These are phyloP conservation scores for Botrytis elliptica DNA, from an alignment of 2,329 filamentous ascomycete genomes.

Conservation along the genomic window DNA sequence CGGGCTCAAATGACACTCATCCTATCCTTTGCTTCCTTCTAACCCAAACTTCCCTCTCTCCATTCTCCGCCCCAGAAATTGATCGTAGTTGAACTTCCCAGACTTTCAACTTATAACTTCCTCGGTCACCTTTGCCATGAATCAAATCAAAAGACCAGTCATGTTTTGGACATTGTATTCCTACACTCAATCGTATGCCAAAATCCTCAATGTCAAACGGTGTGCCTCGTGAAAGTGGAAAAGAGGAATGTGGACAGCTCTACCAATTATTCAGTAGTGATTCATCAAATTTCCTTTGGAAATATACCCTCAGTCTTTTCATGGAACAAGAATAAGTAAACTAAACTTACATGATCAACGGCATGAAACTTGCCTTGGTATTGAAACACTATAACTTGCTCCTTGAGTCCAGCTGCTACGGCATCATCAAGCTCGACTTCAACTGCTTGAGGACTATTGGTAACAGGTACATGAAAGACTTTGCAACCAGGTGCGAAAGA, in stretches of 20 bases:
- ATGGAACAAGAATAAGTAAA: conserved; percentile 6
- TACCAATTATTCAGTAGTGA: conserved; percentile 34
- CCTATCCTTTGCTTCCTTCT: conserved; percentile 31
- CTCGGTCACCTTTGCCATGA: conserved; percentile 60
- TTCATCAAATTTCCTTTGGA: not conserved
- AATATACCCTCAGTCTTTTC: too few species aligned
- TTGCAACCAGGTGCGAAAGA: conserved; percentile 56
- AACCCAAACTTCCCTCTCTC: conserved; percentile 28
- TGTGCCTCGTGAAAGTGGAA: conserved; percentile 60
- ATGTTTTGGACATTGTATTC: conserved; percentile 66
- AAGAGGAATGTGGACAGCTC: conserved; percentile 68
- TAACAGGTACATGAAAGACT: conserved; percentile 52
- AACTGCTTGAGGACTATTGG: conserved; percentile 41
- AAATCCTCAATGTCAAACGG: conserved; percentile 74
- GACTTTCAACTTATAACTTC: conserved; percentile 57
- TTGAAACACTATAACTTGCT: conserved; percentile 65
- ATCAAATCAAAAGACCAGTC: conserved; percentile 70
- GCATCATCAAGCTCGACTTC: conserved; percentile 41
- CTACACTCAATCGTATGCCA: conserved; percentile 60
- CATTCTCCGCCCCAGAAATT: conserved; percentile 10
- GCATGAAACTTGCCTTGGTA: conserved; percentile 64
- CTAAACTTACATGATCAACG: conserved; percentile 60
- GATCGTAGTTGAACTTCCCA: conserved; percentile 62
- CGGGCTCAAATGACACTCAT: conserved; percentile 20
- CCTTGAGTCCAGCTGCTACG: conserved; percentile 42